phyloP scores from a whole-genome alignment of 2,329 filamentous ascomycete species.

The Colletotrichum paranaense region DNA sequence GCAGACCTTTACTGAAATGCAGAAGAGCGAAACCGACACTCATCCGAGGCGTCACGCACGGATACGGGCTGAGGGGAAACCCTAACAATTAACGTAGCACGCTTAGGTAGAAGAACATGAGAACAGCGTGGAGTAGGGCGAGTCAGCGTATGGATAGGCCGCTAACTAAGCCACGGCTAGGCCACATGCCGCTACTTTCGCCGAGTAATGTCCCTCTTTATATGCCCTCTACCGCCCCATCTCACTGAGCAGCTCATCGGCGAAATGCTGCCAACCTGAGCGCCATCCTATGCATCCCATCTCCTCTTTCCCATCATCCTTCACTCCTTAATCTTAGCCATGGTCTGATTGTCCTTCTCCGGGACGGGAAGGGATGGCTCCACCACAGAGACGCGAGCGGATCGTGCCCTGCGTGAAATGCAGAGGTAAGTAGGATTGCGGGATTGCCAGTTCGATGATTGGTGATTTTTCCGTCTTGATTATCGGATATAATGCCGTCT shows the following conservation, averaged over 20 bases:
- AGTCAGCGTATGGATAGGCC: background rate
- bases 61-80: too few species aligned
- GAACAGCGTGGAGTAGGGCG: background rate
- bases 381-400: slow-evolving; percentile 16
- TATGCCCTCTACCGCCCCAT: background rate
- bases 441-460: background rate
- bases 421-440: slow-evolving; percentile 11
- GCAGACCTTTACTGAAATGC: too few species aligned
- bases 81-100: too few species aligned
- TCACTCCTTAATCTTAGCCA: background rate
- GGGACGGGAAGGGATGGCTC: slow-evolving; percentile 10
- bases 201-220: slow-evolving; percentile 14
- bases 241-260: background rate
- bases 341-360: background rate
- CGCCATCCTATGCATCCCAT: background rate
- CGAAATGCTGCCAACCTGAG: slow-evolving; percentile 19
- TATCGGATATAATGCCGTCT: too few species aligned
- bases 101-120: background rate
- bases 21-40: too few species aligned
- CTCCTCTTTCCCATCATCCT: background rate
- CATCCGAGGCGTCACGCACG: too few species aligned
- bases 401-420: slow-evolving; percentile 15
- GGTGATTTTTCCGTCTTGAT: background rate
- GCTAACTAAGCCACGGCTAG: background rate
- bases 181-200: background rate